Evolutionary conservation across 2,329 filamentous ascomycete species (phyloP).

Genomic region (Exophiala calicioides): DNA sequence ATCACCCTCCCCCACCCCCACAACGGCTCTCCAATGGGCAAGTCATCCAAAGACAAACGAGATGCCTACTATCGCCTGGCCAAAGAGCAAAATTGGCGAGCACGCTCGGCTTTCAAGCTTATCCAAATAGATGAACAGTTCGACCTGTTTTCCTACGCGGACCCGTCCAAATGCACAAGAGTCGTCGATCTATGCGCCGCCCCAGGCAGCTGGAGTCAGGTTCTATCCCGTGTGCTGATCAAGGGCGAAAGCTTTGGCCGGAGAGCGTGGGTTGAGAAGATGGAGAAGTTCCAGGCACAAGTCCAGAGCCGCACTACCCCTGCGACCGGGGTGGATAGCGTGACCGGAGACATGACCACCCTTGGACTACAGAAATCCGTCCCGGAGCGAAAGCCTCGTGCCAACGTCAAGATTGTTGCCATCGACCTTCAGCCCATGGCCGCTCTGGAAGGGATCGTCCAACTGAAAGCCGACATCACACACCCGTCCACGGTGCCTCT

Average conservation of each 20-base stretch:
- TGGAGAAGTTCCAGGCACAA: conserved; percentile 57
- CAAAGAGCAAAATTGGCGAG: conserved; percentile 98
- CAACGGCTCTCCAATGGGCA: conserved; percentile 66
- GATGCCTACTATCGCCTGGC: conserved; percentile 97
- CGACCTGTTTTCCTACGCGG: conserved; percentile 72
- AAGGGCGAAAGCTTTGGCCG: conserved; percentile 89
- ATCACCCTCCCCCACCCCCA: background rate
- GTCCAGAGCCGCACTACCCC: conserved; percentile 55
- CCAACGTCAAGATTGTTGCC: conserved; percentile 85
- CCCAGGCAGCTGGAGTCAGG: conserved; percentile 95
- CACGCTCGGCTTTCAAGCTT: conserved; percentile 93
- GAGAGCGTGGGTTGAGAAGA: conserved; percentile 81
- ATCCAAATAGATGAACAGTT: conserved; percentile 96
- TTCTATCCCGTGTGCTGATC: conserved; percentile 88
- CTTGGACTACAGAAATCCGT: conserved; percentile 32
- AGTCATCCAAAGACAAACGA: conserved; percentile 97
- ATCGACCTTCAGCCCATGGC: conserved; percentile 97
- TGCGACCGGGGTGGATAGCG: conserved; percentile 24
- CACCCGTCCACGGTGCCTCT: conserved; percentile 93
- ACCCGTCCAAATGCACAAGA: conserved; percentile 71
- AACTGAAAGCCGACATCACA: conserved; percentile 91
- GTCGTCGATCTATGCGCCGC: conserved; percentile 96
- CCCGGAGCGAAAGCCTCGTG: conserved; percentile 50
- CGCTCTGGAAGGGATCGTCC: conserved; percentile 87
- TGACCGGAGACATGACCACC: conserved; percentile 32